phyloP scores from a whole-genome alignment of 345 rosid genomes.

The Eucalyptus marginata region DNA sequence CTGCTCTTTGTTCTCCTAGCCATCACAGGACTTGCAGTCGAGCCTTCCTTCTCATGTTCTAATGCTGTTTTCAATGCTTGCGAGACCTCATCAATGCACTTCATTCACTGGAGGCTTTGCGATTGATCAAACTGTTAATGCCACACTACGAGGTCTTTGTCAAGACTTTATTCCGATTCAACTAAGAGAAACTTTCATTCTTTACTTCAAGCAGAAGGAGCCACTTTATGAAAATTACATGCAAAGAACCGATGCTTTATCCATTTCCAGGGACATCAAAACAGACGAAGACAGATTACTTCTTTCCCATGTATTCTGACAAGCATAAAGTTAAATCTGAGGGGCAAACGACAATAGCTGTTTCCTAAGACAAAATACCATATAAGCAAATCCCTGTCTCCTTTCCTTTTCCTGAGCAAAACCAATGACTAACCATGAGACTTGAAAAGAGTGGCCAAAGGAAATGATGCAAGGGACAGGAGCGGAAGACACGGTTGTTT shows the following conservation, averaged over 20 bases:
- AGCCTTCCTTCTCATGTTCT: not conserved
- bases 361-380: not conserved
- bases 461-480: not conserved
- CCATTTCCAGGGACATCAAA: not conserved
- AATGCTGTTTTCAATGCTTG: not conserved
- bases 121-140: not conserved
- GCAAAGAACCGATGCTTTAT: not conserved
- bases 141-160: not conserved
- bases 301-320: not conserved
- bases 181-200: not conserved
- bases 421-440: not conserved
- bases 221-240: not conserved
- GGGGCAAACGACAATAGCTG: not conserved
- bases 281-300: not conserved
- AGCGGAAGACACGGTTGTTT: not conserved
- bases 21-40: not conserved
- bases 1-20: not conserved
- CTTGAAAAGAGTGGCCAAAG: not conserved
- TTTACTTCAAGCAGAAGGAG: not conserved
- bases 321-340: not conserved
- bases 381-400: not conserved
- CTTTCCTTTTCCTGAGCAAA: not conserved
- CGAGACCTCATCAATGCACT: fast-evolving
- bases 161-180: not conserved
- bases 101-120: not conserved